Evolutionary conservation across 106 monocot species (phyloP).

Genomic region (Vanilla planifolia): DNA sequence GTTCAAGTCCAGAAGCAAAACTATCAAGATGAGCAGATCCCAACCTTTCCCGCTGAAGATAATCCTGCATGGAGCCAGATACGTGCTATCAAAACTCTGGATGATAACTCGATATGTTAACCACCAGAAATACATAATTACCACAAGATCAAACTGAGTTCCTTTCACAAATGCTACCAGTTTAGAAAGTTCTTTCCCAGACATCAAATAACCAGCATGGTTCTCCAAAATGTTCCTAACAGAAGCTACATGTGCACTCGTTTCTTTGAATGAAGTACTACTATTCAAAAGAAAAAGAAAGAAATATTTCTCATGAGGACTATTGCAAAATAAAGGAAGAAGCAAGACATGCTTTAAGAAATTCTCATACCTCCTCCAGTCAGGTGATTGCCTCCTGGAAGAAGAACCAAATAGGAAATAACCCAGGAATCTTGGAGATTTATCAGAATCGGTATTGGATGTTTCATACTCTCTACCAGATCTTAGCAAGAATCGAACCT

Average conservation of each 20-base stretch:
- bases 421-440: slow-evolving; percentile 86
- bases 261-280: slow-evolving; percentile 76
- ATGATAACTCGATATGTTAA: background rate
- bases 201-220: slow-evolving; percentile 97
- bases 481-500: slow-evolving; percentile 93
- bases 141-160: slow-evolving; percentile 99
- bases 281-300: slow-evolving; percentile 28
- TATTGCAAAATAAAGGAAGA: background rate
- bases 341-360: background rate
- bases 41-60: slow-evolving; percentile 83
- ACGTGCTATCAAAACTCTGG: slow-evolving; percentile 3
- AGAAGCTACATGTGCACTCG: slow-evolving; percentile 85
- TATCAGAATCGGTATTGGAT: slow-evolving; percentile 59
- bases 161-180: slow-evolving; percentile 99
- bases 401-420: slow-evolving; percentile 78
- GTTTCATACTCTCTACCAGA: slow-evolving; percentile 97
- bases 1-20: slow-evolving; percentile 92
- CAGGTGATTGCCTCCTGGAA: slow-evolving; percentile 62
- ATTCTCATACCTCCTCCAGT: slow-evolving; percentile 60
- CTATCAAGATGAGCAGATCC: slow-evolving; percentile 91
- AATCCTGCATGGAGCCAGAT: slow-evolving; percentile 53
- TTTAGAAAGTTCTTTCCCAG: slow-evolving; percentile 98
- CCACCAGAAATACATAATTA: slow-evolving; percentile 19
- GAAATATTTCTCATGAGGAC: background rate
- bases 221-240: slow-evolving; percentile 94